phyloP scores from a whole-genome alignment of 2,329 filamentous ascomycete species.

The Hymenoscyphus fructigenus region DNA sequence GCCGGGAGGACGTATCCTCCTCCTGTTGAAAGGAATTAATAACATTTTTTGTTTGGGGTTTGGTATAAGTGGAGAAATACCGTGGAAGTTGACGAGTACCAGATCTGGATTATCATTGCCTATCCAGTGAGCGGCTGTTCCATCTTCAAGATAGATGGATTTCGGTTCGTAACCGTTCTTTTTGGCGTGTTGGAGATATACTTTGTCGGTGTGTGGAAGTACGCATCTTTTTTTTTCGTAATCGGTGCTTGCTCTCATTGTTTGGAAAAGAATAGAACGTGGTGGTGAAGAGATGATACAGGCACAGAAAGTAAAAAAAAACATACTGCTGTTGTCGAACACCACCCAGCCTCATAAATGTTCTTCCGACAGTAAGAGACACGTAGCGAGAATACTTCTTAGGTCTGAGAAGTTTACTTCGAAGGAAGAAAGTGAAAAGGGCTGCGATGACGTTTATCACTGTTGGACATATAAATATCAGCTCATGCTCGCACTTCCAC shows the following conservation, averaged over 20 bases:
- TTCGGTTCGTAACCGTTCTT: conserved; percentile 21
- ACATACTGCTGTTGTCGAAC: conserved; percentile 24
- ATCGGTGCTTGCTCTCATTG: no score
- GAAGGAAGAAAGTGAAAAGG: no score
- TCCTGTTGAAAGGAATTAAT: conserved; percentile 37
- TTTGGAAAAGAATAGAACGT: neutral
- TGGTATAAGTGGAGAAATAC: conserved; percentile 25
- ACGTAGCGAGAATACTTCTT: no score
- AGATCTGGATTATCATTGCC: conserved; percentile 31
- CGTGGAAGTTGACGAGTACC: conserved; percentile 47
- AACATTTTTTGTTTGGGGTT: neutral
- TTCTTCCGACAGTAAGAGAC: no score
- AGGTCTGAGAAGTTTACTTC: no score
- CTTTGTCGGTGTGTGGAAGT: conserved; percentile 21
- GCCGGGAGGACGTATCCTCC: conserved; percentile 56
- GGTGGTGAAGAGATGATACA: neutral
- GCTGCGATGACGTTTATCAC: no score
- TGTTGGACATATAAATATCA: no score
- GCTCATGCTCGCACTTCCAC: no score
- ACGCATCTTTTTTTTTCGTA: no score
- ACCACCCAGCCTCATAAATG: no score
- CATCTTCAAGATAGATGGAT: conserved; percentile 36
- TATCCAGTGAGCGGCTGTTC: conserved; percentile 48
- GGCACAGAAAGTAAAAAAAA: no score
- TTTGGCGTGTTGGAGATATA: conserved; percentile 30